Conservation (phyloP, 1,284 basidiomycete genomes). For the Xerocomus nothofagi region DNA sequence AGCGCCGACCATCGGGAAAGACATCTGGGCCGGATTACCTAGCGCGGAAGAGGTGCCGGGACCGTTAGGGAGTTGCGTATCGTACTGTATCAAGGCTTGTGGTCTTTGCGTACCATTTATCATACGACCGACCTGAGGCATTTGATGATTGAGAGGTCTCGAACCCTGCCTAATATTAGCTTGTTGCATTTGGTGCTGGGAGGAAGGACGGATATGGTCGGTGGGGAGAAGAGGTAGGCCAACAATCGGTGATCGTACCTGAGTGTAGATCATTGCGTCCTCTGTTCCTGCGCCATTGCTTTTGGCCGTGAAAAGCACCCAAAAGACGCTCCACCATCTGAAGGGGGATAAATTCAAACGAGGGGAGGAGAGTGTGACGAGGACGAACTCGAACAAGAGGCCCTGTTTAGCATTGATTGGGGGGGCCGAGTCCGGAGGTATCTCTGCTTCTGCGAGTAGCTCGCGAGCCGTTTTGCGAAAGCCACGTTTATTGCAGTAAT, state of each 20-base stretch:
- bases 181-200: conserved; percentile 42
- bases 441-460: conserved; percentile 61
- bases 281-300: conserved; percentile 60
- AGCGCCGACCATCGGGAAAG: conserved; percentile 29
- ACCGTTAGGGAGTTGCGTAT: conserved; percentile 33
- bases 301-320: conserved; percentile 79
- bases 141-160: conserved; percentile 33
- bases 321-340: conserved; percentile 87
- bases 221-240: conserved; percentile 11
- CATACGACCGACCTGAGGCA: conserved; percentile 27
- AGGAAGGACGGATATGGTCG: conserved; percentile 3
- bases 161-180: conserved; percentile 32
- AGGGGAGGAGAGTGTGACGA: not conserved
- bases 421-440: conserved; percentile 57
- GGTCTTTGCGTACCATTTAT: conserved; percentile 36
- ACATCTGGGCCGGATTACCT: conserved; percentile 36
- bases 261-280: conserved; percentile 68
- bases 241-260: conserved; percentile 45
- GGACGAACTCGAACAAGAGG: conserved; percentile 75
- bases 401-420: conserved; percentile 82
- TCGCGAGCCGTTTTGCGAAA: conserved; percentile 67
- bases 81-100: conserved; percentile 18
- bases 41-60: conserved; percentile 21
- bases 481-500: conserved; percentile 78
- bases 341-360: conserved; percentile 10